Conservation (phyloP, 805 yeast genomes). For the Myxozyma sirexii region DNA sequence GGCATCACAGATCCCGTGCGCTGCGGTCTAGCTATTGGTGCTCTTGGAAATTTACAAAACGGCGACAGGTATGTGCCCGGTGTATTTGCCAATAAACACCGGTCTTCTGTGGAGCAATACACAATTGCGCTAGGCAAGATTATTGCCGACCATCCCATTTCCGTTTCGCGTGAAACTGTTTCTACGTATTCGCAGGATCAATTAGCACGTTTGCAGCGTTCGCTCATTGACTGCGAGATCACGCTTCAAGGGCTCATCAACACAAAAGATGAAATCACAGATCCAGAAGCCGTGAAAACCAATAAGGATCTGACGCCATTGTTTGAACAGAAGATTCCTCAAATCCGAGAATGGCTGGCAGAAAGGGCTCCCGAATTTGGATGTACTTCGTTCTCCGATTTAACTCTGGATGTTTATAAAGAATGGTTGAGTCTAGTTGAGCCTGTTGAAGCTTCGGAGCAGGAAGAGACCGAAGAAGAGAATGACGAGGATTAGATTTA, state of each 20-base stretch:
- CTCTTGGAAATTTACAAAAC: background rate
- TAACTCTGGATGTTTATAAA: constrained; percentile 4
- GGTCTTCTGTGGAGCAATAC: background rate
- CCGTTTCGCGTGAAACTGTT: background rate
- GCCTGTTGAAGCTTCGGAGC: background rate
- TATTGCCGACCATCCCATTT: constrained; percentile 2
- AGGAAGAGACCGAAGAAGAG: background rate
- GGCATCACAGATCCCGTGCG: background rate
- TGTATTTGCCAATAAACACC: background rate
- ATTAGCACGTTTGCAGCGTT: background rate
- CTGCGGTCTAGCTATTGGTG: constrained; percentile 5
- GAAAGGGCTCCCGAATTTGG: background rate
- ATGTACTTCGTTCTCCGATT: constrained; percentile 7
- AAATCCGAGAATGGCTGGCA: background rate
- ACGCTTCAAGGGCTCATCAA: background rate
- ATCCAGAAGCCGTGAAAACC: background rate
- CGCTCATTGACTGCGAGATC: constrained; percentile 1
- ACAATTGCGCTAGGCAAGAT: background rate
- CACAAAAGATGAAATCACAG: background rate
- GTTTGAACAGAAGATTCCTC: background rate
- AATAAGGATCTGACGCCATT: background rate
- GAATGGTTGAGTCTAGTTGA: background rate
- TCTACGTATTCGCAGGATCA: background rate
- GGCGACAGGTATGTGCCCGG: background rate
- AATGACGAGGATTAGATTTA: background rate